Base-by-base conservation (phyloP, 2,329 filamentous ascomycete species). In the Camptophora hylomeconis region DNA sequence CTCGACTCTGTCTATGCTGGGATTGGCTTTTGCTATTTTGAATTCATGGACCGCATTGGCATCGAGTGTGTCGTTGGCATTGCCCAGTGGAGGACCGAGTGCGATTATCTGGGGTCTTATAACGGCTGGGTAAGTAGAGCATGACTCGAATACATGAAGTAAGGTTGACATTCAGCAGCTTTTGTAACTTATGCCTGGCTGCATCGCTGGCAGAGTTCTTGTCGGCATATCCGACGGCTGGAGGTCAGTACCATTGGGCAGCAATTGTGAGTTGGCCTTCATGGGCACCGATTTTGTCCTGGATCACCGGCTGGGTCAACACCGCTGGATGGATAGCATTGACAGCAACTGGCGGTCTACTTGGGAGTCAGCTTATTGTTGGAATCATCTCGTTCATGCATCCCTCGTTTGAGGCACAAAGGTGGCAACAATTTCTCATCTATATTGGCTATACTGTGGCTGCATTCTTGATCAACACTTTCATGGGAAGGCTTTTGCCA, bases 361-460 rank as follows among this genome's bases (percentile, higher is more conserved):
- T 82, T 4, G 75, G 72, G 8, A 76, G 71, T 41, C 67, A 75
- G 37, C 66, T 82, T 37, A 66, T 82, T 27, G 48, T 78, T 15
- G 72, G 75, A 31, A 63, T 78, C 23, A 72, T 80, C 29, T 60
- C 66, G 2, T 55, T 82, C 19, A 66, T 73, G 50, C 56, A 75
- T 39, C 58, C 68, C 0, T 56, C 56, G 27, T 81, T 75, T 45
- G 56, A 61, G 13, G 35, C 67, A 2, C 51, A 75, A 45, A 45
- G 68, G 3, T 82, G 76, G 73, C 76, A 83, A 42, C 72, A 80
- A 39, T 82, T 82, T 50, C 56, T 81, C 16, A 74, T 82, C 26
- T 82, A 81, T 50, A 63, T 78, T 24, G 74, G 52, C 5, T 75
- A 73, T 46, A 75, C 70, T 5, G 33, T 72, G 13, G 51, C 67